These are phyloP conservation scores for Didymella pinodella DNA, from an alignment of 2,329 filamentous ascomycete genomes.

Conservation along the genomic window DNA sequence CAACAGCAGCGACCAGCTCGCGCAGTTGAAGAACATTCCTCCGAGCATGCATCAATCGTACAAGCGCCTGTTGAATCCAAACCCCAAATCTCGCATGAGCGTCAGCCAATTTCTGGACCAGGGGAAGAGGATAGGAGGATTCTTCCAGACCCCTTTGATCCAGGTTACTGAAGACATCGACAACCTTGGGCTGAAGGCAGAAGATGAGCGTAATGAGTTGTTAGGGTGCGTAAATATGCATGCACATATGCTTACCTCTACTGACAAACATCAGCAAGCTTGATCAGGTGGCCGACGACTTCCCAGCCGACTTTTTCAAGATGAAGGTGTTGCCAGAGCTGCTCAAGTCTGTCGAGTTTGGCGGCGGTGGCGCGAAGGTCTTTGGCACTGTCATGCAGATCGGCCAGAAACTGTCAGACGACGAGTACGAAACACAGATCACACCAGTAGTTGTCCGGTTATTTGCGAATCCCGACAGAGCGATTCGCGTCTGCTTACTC, in stretches of 20 bases:
- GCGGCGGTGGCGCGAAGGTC: slow-evolving; percentile 91
- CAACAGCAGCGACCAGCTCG: slow-evolving; percentile 76
- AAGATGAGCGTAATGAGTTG: slow-evolving; percentile 84
- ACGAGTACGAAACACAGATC: slow-evolving; percentile 86
- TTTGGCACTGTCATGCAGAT: slow-evolving; percentile 91
- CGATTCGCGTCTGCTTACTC: slow-evolving; percentile 86
- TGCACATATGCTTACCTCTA: too few species aligned
- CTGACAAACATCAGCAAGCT: slow-evolving; percentile 65
- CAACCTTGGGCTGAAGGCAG: slow-evolving; percentile 85
- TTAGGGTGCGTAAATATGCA: slow-evolving; percentile 62
- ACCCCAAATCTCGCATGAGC: slow-evolving; percentile 86
- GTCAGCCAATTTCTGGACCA: slow-evolving; percentile 89
- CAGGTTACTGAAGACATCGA: slow-evolving; percentile 93
- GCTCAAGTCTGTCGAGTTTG: slow-evolving; percentile 98
- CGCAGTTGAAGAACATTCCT: slow-evolving; percentile 85
- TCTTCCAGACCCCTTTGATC: slow-evolving; percentile 93
- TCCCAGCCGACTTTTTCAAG: slow-evolving; percentile 97
- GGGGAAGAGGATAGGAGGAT: slow-evolving; percentile 79
- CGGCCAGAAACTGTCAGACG: slow-evolving; percentile 80
- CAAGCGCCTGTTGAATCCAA: slow-evolving; percentile 85
- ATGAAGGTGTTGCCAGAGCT: slow-evolving; percentile 95
- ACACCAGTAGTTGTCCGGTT: slow-evolving; percentile 86
- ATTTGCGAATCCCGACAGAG: slow-evolving; percentile 90
- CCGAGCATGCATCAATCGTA: slow-evolving; percentile 90
- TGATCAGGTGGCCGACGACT: slow-evolving; percentile 87